Evolutionary conservation across 2,329 filamentous ascomycete genomes (phyloP).

Genomic region (Diaporthe citriasiana): DNA sequence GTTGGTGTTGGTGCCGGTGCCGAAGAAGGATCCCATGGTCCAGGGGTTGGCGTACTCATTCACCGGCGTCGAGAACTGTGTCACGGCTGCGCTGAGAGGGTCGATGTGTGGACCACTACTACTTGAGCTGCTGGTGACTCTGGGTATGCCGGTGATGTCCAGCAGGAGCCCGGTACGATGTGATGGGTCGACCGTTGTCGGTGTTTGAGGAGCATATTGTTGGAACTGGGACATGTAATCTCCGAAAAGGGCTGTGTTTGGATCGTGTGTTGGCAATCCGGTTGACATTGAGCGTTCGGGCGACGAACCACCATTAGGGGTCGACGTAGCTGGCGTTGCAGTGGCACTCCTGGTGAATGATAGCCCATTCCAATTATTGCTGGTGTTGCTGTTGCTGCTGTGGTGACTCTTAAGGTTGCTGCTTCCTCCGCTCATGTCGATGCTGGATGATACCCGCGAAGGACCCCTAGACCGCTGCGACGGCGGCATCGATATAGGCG

Average conservation of each 20-base stretch:
- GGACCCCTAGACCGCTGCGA: constrained; percentile 14
- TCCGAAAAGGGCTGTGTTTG: constrained; percentile 13
- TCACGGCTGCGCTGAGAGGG: constrained; percentile 19
- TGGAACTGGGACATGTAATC: constrained; percentile 18
- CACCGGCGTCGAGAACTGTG: constrained; percentile 14
- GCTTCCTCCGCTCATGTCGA: not conserved
- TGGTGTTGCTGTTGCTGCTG: not conserved
- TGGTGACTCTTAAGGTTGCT: not conserved
- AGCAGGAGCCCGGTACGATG: not conserved
- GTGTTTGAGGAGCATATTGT: not conserved
- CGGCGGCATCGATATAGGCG: constrained; percentile 27
- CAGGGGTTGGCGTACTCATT: constrained; percentile 10
- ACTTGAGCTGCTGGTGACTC: not conserved
- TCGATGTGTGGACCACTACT: not conserved
- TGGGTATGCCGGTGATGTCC: constrained; percentile 8
- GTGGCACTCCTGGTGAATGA: constrained; percentile 5
- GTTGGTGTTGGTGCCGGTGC: not conserved
- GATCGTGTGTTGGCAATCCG: constrained; percentile 4
- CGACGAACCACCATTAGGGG: not conserved
- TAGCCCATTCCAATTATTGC: not conserved
- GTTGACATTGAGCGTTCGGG: not conserved
- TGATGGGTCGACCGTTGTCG: not conserved
- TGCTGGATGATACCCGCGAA: not conserved
- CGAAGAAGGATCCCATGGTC: not conserved
- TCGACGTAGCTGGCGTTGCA: constrained; percentile 1